phyloP scores from a whole-genome alignment of 768 basidiomycete species.

The Amanita molliuscula region DNA sequence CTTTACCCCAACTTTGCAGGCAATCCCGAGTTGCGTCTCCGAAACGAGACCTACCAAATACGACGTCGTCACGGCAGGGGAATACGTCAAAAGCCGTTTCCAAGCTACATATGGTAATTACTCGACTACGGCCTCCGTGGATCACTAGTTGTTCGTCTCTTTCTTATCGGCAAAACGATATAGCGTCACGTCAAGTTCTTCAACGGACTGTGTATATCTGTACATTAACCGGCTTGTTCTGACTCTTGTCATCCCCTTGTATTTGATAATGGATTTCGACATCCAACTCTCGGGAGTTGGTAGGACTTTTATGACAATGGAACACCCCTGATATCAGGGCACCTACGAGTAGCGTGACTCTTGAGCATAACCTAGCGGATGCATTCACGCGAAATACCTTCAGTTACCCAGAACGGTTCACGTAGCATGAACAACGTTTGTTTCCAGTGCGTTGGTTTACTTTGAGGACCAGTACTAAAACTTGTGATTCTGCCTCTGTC shows the following conservation, averaged over 20 bases:
- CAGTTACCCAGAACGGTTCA: constrained; percentile 65
- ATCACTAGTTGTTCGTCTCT: not conserved
- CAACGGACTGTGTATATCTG: constrained; percentile 70
- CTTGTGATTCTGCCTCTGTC: constrained; percentile 46
- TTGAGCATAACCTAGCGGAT: not conserved
- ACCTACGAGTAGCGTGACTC: constrained; percentile 30
- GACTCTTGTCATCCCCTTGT: constrained; percentile 27
- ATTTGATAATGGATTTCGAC: constrained; percentile 81
- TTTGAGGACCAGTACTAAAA: constrained; percentile 87
- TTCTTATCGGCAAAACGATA: not conserved
- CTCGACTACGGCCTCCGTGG: constrained; percentile 12
- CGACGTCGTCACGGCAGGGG: constrained; percentile 66
- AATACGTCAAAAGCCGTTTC: constrained; percentile 69
- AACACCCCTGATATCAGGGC: constrained; percentile 72
- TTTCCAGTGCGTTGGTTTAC: constrained; percentile 92
- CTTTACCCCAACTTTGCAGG: constrained; percentile 19
- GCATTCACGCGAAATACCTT: constrained; percentile 38
- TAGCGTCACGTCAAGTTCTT: not conserved
- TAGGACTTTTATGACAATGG: constrained; percentile 67
- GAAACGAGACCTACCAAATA: constrained; percentile 42
- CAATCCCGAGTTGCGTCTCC: constrained; percentile 42
- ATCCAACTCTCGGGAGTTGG: constrained; percentile 81
- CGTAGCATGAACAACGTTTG: constrained; percentile 84
- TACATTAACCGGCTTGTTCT: constrained; percentile 37
- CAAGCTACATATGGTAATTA: constrained; percentile 47